Conservation (phyloP, 2,329 filamentous ascomycete genomes). For the Clarireedia hainanense region DNA sequence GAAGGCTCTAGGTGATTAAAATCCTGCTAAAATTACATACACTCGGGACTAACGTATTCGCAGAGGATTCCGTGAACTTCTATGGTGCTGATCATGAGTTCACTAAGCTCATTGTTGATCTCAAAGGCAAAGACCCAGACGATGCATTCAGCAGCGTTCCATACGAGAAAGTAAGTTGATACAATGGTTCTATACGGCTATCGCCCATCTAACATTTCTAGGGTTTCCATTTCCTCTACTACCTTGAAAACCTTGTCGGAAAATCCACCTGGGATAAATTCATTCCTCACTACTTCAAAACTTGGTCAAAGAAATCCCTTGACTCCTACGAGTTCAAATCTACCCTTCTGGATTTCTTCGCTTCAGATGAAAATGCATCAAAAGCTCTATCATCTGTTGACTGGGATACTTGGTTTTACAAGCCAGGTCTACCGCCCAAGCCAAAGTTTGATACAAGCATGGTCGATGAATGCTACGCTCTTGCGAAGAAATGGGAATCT, state of each 20-base stretch:
- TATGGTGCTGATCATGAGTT: conserved; percentile 84
- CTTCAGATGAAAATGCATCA: conserved; percentile 51
- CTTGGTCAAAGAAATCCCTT: conserved; percentile 76
- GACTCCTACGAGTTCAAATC: conserved; percentile 93
- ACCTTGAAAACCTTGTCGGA: conserved; percentile 78
- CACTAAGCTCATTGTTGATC: conserved; percentile 80
- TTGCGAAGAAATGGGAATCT: conserved; percentile 75
- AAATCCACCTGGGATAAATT: conserved; percentile 89
- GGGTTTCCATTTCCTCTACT: conserved; percentile 88
- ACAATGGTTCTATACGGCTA: background rate
- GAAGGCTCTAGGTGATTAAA: conserved; percentile 50
- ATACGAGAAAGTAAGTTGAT: conserved; percentile 65
- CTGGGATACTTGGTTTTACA: conserved; percentile 86
- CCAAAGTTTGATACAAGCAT: conserved; percentile 84
- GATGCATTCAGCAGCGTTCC: conserved; percentile 90
- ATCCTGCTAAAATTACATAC: background rate
- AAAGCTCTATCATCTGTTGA: conserved; percentile 66
- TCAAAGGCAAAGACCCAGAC: conserved; percentile 88
- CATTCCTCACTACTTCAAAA: conserved; percentile 89
- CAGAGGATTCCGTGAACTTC: conserved; percentile 67
- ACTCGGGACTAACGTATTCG: conserved; percentile 2
- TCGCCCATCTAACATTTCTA: conserved; percentile 1
- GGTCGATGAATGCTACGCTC: conserved; percentile 74
- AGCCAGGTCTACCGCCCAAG: conserved; percentile 82
- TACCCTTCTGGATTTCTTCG: conserved; percentile 81